Evolutionary conservation across 2,329 filamentous ascomycete species (phyloP).

Genomic region (Stenocarpella maydis): DNA sequence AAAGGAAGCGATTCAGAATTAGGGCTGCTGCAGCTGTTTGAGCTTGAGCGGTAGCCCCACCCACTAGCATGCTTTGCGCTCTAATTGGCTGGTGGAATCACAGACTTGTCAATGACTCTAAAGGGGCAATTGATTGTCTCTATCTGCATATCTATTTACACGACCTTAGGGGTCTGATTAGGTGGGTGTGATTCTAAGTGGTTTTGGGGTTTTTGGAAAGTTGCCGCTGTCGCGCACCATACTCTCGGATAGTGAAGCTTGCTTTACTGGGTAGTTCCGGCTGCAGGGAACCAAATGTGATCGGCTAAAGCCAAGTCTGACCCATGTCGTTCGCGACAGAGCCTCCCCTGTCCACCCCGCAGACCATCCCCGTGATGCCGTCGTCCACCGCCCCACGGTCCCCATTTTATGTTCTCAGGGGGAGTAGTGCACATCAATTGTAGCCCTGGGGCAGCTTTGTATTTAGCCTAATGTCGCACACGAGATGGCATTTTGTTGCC

Average conservation of each 20-base stretch:
- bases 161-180: too few species aligned
- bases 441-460: not conserved
- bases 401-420: conserved; percentile 15
- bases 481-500: conserved; percentile 22
- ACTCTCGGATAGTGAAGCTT: not conserved
- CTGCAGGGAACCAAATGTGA: not conserved
- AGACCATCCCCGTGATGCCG: conserved; percentile 16
- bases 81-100: too few species aligned
- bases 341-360: conserved; percentile 17
- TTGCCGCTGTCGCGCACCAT: too few species aligned
- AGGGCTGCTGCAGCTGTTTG: too few species aligned
- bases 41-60: too few species aligned
- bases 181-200: too few species aligned
- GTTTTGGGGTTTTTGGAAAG: too few species aligned
- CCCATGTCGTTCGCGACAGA: conserved; percentile 1
- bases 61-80: too few species aligned
- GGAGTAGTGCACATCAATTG: not conserved
- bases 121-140: too few species aligned
- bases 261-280: not conserved
- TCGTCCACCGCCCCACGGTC: conserved; percentile 17
- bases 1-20: too few species aligned
- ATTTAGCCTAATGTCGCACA: conserved; percentile 17
- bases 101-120: too few species aligned
- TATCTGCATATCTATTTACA: too few species aligned
- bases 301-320: conserved; percentile 4